phyloP scores from a whole-genome alignment of 2,329 filamentous ascomycete genomes.

The Colletotrichum trifolii region DNA sequence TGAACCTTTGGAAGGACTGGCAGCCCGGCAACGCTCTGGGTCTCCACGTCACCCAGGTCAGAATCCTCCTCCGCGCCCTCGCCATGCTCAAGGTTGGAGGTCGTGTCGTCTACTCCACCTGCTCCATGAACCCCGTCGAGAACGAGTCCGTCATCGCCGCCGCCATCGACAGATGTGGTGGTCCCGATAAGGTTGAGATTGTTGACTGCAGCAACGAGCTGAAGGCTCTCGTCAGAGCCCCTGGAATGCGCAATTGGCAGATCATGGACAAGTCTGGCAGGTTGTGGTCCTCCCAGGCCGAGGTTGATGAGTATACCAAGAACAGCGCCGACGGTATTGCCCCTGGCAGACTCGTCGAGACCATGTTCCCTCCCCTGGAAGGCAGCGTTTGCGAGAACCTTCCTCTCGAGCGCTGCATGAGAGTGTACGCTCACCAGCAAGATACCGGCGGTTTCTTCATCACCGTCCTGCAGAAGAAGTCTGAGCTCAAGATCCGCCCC shows the following conservation, averaged over 20 bases:
- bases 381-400: slow-evolving; percentile 68
- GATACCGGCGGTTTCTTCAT: slow-evolving; percentile 99
- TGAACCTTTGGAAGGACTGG: slow-evolving; percentile 96
- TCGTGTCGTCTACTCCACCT: slow-evolving; percentile 96
- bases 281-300: slow-evolving; percentile 84
- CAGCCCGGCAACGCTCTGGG: slow-evolving; percentile 87
- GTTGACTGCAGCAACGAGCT: slow-evolving; percentile 85
- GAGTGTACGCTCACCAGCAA: slow-evolving; percentile 94
- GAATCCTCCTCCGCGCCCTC: slow-evolving; percentile 90
- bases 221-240: slow-evolving; percentile 78
- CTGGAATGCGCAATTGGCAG: slow-evolving; percentile 85
- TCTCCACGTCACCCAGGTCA: slow-evolving; percentile 85
- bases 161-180: slow-evolving; percentile 91
- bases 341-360: slow-evolving; percentile 78
- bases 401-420: slow-evolving; percentile 89
- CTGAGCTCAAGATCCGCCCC: slow-evolving; percentile 76
- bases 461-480: slow-evolving; percentile 90
- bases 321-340: slow-evolving; percentile 66
- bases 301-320: slow-evolving; percentile 77
- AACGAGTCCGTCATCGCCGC: slow-evolving; percentile 92
- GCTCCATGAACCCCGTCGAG: slow-evolving; percentile 98
- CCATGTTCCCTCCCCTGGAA: slow-evolving; percentile 82
- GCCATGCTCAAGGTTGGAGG: slow-evolving; percentile 97
- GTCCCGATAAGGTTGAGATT: slow-evolving; percentile 81
- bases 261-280: slow-evolving; percentile 88